A percentile compares a stretch with the other conserved stretches of the same genome.
Conservation (phyloP, 2,329 filamentous ascomycete species). For the Ascochyta fabae region DNA sequence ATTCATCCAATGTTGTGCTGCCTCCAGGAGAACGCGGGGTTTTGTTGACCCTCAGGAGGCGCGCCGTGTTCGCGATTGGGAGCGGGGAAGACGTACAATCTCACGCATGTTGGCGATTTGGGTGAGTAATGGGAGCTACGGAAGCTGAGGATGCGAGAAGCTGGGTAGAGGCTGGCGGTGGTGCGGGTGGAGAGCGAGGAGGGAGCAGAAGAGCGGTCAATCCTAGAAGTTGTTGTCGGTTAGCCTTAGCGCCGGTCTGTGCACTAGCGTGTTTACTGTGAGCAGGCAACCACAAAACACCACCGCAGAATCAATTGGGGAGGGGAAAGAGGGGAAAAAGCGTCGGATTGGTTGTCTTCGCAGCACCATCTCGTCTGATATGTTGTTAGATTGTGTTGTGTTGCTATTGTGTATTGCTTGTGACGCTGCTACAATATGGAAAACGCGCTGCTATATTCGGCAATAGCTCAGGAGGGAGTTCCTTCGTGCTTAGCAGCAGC, state of each 20-base stretch:
- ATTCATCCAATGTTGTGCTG: conserved; percentile 51
- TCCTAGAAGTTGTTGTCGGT: conserved; percentile 29
- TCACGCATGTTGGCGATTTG: conserved; percentile 66
- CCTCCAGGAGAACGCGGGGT: conserved; percentile 52
- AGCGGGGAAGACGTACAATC: conserved; percentile 63
- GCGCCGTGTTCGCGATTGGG: conserved; percentile 50
- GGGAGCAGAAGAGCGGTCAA: conserved; percentile 40
- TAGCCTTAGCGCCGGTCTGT: conserved; percentile 19
- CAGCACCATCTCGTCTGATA: background rate
- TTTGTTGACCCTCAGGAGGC: conserved; percentile 21
- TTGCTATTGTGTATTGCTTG: background rate
- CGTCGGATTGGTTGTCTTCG: background rate
- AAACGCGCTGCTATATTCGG: background rate
- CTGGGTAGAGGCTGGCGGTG: conserved; percentile 37
- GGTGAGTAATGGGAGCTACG: conserved; percentile 30
- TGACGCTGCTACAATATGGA: background rate
- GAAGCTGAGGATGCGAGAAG: conserved; percentile 42
- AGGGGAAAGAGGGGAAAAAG: conserved; percentile 6
- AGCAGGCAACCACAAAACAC: conserved; percentile 26
- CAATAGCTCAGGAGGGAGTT: conserved; percentile 18
- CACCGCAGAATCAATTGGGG: background rate
- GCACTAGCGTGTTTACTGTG: conserved; percentile 26
- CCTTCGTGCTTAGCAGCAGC: conserved; percentile 6
- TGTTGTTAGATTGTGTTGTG: background rate
- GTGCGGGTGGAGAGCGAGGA: conserved; percentile 41